Percentiles rank a stretch among this genome's conserved stretches.
phyloP scores from a whole-genome alignment of 768 basidiomycete genomes.

The Pholiota conissans region DNA sequence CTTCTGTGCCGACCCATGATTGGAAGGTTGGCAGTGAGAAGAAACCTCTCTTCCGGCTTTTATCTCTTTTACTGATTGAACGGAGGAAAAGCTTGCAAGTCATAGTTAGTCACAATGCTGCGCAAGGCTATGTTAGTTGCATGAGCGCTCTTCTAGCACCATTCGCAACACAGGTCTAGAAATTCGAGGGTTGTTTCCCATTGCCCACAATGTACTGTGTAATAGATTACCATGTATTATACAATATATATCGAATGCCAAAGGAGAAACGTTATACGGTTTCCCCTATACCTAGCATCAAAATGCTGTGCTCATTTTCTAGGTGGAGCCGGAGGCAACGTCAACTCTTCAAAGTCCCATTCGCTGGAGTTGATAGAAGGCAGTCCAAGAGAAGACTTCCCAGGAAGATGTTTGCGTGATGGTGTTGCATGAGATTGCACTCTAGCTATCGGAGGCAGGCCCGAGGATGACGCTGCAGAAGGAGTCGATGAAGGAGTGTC shows the following conservation, averaged over 20 bases:
- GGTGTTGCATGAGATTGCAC: slow-evolving; percentile 5
- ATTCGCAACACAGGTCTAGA: not conserved
- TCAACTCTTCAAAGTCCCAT: slow-evolving; percentile 54
- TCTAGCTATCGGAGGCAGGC: slow-evolving; percentile 1
- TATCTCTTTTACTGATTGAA: no score
- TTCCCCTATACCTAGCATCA: not conserved
- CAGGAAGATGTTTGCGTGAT: slow-evolving; percentile 17
- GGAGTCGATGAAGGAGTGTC: not conserved
- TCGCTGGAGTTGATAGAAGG: slow-evolving; percentile 50
- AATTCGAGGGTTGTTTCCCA: not conserved
- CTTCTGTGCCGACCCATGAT: slow-evolving; percentile 27
- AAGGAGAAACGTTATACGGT: not conserved
- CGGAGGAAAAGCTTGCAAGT: not conserved
- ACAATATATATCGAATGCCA: not conserved
- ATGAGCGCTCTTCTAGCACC: no score
- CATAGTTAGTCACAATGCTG: not conserved
- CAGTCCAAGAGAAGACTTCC: slow-evolving; percentile 35
- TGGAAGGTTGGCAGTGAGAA: not conserved
- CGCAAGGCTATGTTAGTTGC: no score
- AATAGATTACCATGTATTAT: not conserved
- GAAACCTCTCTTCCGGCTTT: no score
- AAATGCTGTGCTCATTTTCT: not conserved
- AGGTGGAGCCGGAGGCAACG: slow-evolving; percentile 36
- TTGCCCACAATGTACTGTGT: not conserved
- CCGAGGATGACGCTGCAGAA: not conserved